Conservation (phyloP, 305 asterid genomes). For the Fraxinus floribunda region DNA sequence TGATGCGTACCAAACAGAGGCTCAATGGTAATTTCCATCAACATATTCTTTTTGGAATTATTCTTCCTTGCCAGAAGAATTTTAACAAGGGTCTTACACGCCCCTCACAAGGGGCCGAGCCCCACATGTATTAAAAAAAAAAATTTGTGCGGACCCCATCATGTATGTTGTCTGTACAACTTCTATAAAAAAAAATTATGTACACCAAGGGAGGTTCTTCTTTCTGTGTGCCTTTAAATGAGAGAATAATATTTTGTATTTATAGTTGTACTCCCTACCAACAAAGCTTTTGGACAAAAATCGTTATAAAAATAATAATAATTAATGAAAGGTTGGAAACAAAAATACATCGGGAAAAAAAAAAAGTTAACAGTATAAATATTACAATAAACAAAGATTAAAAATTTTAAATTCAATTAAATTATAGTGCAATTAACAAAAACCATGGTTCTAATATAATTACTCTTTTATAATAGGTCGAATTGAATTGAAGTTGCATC, state of each 20-base stretch:
- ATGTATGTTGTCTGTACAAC: too few species aligned
- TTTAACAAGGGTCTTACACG: too few species aligned
- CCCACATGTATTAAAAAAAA: too few species aligned
- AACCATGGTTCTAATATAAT: not conserved
- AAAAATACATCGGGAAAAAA: not conserved
- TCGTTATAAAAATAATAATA: not conserved
- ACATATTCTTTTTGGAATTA: not conserved
- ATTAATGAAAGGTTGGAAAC: not conserved
- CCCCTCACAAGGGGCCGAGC: too few species aligned
- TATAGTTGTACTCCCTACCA: not conserved
- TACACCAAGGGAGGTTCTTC: too few species aligned
- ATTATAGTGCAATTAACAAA: not conserved
- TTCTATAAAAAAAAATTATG: too few species aligned
- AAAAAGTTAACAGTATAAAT: not conserved
- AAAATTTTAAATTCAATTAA: too few species aligned
- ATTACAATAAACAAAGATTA: not conserved
- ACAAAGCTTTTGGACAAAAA: not conserved
- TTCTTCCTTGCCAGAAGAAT: too few species aligned
- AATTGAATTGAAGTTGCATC: not conserved
- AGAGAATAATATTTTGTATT: not conserved
- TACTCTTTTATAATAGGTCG: not conserved
- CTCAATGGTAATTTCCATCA: too few species aligned
- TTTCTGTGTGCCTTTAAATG: too few species aligned
- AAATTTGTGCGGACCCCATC: too few species aligned
- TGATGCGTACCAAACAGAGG: too few species aligned